phyloP scores from a whole-genome alignment of 768 basidiomycete species.

The Paxillus rubicundulus region DNA sequence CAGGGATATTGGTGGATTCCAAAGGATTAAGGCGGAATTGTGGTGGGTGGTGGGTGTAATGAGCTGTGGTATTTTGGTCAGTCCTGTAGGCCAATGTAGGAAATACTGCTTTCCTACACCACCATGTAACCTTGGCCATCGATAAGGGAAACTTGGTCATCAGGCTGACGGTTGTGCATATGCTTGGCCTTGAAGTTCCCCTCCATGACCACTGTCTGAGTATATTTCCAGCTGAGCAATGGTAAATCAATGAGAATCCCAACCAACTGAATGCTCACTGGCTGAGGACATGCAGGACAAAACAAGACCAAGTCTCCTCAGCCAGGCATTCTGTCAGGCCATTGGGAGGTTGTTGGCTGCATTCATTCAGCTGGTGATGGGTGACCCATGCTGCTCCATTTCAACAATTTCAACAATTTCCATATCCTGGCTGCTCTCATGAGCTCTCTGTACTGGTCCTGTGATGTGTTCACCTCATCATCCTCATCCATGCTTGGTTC shows the following conservation, averaged over 20 bases:
- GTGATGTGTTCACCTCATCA: no score
- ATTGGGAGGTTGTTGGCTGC: neutral
- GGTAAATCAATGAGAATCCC: no score
- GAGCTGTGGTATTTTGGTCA: no score
- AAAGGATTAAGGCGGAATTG: no score
- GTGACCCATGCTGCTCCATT: constrained; percentile 13
- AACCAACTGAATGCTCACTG: neutral
- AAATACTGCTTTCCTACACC: no score
- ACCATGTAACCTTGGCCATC: neutral
- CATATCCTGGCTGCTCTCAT: constrained; percentile 13
- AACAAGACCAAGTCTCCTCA: constrained; percentile 3
- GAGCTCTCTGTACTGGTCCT: constrained; percentile 20
- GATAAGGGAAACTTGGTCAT: constrained; percentile 2
- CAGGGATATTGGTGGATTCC: no score
- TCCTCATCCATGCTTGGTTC: neutral
- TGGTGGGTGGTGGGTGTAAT: no score
- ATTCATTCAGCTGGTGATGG: no score
- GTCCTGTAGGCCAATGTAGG: no score
- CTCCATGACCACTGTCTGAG: constrained; percentile 10
- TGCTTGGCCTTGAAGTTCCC: constrained; percentile 27
- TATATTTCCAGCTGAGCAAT: constrained; percentile 1
- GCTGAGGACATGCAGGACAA: constrained; percentile 29
- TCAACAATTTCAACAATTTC: constrained; percentile 16
- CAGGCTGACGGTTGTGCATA: neutral
- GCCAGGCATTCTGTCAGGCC: no score